Percentiles rank a stretch among this genome's conserved stretches.
phyloP scores from a whole-genome alignment of 1,139 yeast species.

The Saccharomyces hybrid region DNA sequence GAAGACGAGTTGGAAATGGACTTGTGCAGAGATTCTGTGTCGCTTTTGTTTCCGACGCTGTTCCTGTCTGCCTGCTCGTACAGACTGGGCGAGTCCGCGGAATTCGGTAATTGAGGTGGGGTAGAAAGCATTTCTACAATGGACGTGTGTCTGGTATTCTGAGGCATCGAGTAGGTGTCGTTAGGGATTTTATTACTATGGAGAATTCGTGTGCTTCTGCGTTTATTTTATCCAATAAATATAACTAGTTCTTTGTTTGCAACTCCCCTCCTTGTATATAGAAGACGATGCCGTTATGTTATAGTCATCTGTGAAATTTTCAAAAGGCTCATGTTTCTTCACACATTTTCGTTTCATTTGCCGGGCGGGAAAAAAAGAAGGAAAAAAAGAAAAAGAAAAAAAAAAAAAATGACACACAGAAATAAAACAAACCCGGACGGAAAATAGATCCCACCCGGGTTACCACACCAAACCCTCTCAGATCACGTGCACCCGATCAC shows the following conservation, averaged over 20 bases:
- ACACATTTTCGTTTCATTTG: not conserved
- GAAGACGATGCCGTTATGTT: not conserved
- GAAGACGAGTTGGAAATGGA: not conserved
- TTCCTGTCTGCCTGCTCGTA: not conserved
- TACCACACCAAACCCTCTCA: not conserved
- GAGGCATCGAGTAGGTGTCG: constrained; percentile 6
- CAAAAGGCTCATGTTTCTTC: not conserved
- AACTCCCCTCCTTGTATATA: not conserved
- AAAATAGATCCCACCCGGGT: not conserved
- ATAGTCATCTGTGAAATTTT: not conserved
- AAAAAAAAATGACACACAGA: not conserved
- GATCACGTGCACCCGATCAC: no score
- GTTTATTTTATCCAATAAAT: not conserved
- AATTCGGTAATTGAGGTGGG: constrained; percentile 52
- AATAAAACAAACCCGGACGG: not conserved
- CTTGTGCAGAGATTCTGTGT: not conserved
- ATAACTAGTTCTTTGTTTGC: not conserved
- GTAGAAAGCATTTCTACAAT: constrained; percentile 77
- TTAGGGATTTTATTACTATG: not conserved
- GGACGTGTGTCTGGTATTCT: constrained; percentile 49
- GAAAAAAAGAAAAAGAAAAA: not conserved
- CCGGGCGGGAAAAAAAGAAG: not conserved
- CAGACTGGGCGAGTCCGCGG: constrained; percentile 7
- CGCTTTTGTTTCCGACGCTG: not conserved
- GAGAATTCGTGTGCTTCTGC: not conserved